Conservation (phyloP, 768 basidiomycete genomes). For the Grammothele lineata region DNA sequence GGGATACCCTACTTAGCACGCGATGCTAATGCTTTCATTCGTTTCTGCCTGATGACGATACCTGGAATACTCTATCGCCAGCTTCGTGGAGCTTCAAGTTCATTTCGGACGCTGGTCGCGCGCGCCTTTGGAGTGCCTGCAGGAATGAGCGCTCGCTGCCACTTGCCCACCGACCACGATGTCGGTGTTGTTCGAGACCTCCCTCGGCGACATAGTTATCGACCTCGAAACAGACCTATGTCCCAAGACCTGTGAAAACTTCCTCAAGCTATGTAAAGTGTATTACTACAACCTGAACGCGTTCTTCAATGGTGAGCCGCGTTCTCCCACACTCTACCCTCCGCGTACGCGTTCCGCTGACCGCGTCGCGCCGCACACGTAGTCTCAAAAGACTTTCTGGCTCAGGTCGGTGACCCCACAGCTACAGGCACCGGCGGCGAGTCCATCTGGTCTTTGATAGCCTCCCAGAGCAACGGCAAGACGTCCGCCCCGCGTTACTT, state of each 20-base stretch:
- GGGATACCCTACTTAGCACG: too few relatives aligned
- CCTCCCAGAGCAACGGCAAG: slow-evolving; percentile 37
- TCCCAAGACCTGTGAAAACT: slow-evolving; percentile 91
- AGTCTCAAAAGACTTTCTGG: slow-evolving; percentile 98
- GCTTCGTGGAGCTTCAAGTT: too few relatives aligned
- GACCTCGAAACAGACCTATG: slow-evolving; percentile 90
- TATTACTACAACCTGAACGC: slow-evolving; percentile 97
- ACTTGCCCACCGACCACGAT: slow-evolving; percentile 36
- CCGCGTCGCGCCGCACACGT: background rate
- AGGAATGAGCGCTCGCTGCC: background rate
- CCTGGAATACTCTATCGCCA: too few relatives aligned
- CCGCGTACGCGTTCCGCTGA: too few relatives aligned
- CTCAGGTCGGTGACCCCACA: slow-evolving; percentile 94
- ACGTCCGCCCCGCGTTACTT: slow-evolving; percentile 69
- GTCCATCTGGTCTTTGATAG: slow-evolving; percentile 77
- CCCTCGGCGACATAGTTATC: slow-evolving; percentile 93
- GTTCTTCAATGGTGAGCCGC: slow-evolving; percentile 91
- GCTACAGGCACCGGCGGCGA: slow-evolving; percentile 94
- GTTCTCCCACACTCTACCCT: background rate
- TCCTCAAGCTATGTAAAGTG: slow-evolving; percentile 94
- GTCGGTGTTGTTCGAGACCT: slow-evolving; percentile 97
- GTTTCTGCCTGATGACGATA: too few relatives aligned
- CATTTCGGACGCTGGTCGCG: too few relatives aligned
- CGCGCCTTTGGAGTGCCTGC: too few relatives aligned
- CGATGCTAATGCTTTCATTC: too few relatives aligned